phyloP scores from a whole-genome alignment of 2,329 filamentous ascomycete species.

The Scytalidium sp. region DNA sequence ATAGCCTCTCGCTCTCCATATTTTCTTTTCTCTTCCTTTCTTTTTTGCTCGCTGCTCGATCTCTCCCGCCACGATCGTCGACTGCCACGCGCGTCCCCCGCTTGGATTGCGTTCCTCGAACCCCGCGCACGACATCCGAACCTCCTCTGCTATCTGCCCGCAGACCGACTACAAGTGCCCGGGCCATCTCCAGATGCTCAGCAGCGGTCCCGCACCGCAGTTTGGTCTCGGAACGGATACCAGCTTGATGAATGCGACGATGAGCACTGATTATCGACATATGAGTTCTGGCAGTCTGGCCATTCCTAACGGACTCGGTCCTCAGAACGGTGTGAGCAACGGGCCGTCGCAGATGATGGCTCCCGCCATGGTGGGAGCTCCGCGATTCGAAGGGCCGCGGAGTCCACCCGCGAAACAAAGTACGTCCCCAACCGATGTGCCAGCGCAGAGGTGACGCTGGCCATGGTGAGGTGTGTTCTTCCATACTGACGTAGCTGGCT shows the following conservation, averaged over 20 bases:
- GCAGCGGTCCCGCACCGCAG: conserved; percentile 2
- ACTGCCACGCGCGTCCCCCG: background rate
- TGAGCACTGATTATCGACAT: conserved; percentile 50
- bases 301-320: conserved; percentile 10
- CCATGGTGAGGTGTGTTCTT: background rate
- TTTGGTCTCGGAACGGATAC: conserved; percentile 1
- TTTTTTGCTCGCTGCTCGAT: background rate
- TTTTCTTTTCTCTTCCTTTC: background rate
- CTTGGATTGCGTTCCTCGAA: background rate
- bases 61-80: background rate
- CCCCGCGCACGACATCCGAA: background rate
- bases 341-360: conserved; percentile 27
- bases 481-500: background rate
- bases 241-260: conserved; percentile 22
- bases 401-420: conserved; percentile 58
- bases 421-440: conserved; percentile 23
- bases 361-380: conserved; percentile 41
- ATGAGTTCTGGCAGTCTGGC: conserved; percentile 50
- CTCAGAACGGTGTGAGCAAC: conserved; percentile 8
- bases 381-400: conserved; percentile 55
- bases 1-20: background rate
- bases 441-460: conserved; percentile 6
- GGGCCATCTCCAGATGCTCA: conserved; percentile 1
- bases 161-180: background rate
- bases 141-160: too few species aligned